Evolutionary conservation across 768 basidiomycete genomes (phyloP), one percentile per base, ranked within the genome.

Genomic region (Lactifluus subvellereus): DNA sequence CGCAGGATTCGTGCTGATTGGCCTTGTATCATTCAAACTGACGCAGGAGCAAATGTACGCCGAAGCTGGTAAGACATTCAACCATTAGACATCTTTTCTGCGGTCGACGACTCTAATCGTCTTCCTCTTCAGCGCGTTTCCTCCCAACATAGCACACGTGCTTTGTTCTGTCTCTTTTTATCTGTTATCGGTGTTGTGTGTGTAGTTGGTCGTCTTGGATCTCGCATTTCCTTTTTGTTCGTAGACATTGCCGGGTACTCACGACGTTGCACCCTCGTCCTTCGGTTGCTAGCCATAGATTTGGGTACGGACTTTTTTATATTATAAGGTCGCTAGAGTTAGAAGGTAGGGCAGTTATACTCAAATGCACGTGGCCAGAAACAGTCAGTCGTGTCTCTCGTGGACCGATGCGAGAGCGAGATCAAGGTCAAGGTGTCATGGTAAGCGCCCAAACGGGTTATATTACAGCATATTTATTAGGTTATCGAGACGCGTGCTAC

Each of bases 1-100:
- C 52, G 84, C 85, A 54, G 87, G 85, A 11, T 94, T 94, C 70
- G 78, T 88, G 4, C 79, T 96, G 59, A 75, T 94, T 9, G 94
- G 94, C 16, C 85, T 96, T 43, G 82, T 78, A 61, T 84, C 85
- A 4, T 98, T 96, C 83, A 66, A 84, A 82, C 77, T 79, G 56
- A 80, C 84, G 13, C 71, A 75, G 30, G 80, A 78, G 45, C 75
- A 88, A 71, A 88, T 90, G 86, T 74, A 80, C 66, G 79, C 78
- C 9, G 84, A 93, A 79, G 91, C 91, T 54, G 83, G 91, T 89
- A 73, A 72, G 82, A 69, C 50, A 37, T 11, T 16, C n/a, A 49
- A 10, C 18, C 11, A 33, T 9, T 6, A 32, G 18, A 11, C 2
- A 2, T 14, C 6, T 4, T 22, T 2, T 35, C 47, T 11, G 13